Base-by-base conservation (phyloP, 2,329 filamentous ascomycete species). In the Exophiala spinifera region DNA sequence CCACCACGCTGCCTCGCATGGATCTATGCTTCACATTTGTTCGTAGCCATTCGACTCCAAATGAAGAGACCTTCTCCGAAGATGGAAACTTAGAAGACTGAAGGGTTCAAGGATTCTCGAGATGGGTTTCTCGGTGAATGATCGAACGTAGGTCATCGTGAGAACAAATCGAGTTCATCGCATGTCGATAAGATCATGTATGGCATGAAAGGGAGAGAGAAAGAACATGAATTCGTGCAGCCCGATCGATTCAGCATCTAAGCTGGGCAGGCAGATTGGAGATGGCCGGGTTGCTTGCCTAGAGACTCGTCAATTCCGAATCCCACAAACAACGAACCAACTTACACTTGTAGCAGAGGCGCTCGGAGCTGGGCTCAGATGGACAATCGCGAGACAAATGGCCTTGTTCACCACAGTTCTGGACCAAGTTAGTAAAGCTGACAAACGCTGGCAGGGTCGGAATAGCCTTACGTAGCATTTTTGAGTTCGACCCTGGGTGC, bases 351-450 rank as follows among this genome's bases (percentile, higher is more conserved):
- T 99, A 99, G 87, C 94, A 99, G 72, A 96, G 91, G 74, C 95
- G 92, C 83, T 97, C 92, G 69, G 84, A 82, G 65, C 85, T 83
- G 56, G 89, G 88, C 77, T 96, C 92, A 72, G 92, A 91, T 67
- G 91, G 88, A 83, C 94, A 99, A 76, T 99, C 94, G 63, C 92
- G 88, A 63, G 89, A 95, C 73, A 96, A 85, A 76, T 97, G 92
- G 60, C 94, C 92, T 66, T 92, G 88, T 79, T 96, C 91, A 66
- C 84, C 84, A 67, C 83, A 64, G 48, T 64, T 64, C 82, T 84
- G 61, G n/a, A 36, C 19, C 21, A 46, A 17, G 34, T 61, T 54
- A 61, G 58, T 13, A 23, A 4, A 4, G 25, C 23, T 49, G 25
- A 31, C 11, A 10, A n/a, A 31, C 7, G 25, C 4, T 31, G 25